Evolutionary conservation across 345 rosid species (phyloP).

Genomic region (Camelina sativa): DNA sequence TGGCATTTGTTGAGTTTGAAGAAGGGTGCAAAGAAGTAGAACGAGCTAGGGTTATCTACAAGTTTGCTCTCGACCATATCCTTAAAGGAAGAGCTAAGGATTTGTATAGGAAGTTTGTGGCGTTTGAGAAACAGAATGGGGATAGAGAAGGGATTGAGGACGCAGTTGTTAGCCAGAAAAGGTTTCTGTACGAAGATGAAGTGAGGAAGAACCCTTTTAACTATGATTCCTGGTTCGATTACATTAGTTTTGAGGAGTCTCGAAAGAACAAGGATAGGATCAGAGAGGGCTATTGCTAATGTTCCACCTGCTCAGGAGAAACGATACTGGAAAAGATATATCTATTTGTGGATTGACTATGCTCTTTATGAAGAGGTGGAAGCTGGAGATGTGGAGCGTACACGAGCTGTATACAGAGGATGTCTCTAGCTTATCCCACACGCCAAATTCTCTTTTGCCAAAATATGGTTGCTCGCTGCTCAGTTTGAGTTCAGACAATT

Average conservation of each 20-base stretch:
- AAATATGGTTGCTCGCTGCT: conserved; percentile 79
- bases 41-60: not conserved
- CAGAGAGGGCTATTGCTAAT: not conserved
- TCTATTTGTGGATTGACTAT: not conserved
- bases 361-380: not conserved
- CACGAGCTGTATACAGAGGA: conserved; percentile 45
- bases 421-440: conserved; percentile 74
- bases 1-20: not conserved
- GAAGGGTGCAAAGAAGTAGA: not conserved
- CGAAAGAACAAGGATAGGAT: not conserved
- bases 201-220: not conserved
- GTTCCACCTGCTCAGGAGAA: too few relatives aligned
- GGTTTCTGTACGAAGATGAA: not conserved
- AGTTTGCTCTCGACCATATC: not conserved
- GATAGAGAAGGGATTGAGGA: not conserved
- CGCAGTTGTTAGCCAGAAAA: not conserved
- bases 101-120: not conserved
- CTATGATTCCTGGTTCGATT: not conserved
- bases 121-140: not conserved
- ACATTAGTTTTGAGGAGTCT: not conserved
- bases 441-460: conserved; percentile 63
- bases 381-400: not conserved
- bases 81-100: not conserved
- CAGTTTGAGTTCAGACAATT: conserved; percentile 76
- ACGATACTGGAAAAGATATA: not conserved